A percentile compares a stretch with the other conserved stretches of the same genome.
Conservation (phyloP, 2,329 filamentous ascomycete genomes). For the Ilyonectria mors-panacis region DNA sequence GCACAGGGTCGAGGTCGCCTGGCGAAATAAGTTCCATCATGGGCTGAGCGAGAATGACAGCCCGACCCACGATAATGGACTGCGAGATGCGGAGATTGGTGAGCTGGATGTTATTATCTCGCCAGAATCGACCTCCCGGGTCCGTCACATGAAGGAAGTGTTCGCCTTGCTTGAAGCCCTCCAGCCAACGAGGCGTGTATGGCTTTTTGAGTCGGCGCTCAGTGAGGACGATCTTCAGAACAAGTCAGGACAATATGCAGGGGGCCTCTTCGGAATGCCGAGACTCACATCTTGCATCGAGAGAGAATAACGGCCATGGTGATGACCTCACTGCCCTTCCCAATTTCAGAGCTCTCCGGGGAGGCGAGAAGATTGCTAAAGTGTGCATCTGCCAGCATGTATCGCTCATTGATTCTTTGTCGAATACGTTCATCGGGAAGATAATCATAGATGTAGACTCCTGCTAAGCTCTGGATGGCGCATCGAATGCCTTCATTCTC, state of each 20-base stretch:
- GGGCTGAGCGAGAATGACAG: conserved; percentile 57
- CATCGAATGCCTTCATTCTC: conserved; percentile 52
- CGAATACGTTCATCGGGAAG: conserved; percentile 51
- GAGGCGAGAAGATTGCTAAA: conserved; percentile 49
- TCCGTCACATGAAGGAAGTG: conserved; percentile 54
- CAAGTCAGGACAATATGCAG: neutral
- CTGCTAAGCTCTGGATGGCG: conserved; percentile 59
- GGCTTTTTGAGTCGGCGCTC: conserved; percentile 55
- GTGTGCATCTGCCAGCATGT: conserved; percentile 50
- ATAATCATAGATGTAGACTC: conserved; percentile 60
- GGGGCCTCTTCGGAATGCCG: neutral
- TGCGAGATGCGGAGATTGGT: conserved; percentile 55
- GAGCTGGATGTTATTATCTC: conserved; percentile 52
- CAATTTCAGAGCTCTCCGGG: conserved; percentile 37
- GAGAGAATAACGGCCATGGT: conserved; percentile 56
- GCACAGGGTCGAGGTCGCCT: conserved; percentile 47
- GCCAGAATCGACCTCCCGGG: conserved; percentile 56
- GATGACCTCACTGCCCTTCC: conserved; percentile 52
- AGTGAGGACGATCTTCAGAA: conserved; percentile 52
- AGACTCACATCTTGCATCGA: conserved; percentile 56
- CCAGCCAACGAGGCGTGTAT: conserved; percentile 54
- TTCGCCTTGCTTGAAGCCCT: conserved; percentile 55
- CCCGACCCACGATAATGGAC: conserved; percentile 57
- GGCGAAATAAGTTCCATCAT: conserved; percentile 53
- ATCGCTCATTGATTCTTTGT: conserved; percentile 53